Conservation (phyloP, 2,329 filamentous ascomycete species). For the Rugonectria rugulosa region DNA sequence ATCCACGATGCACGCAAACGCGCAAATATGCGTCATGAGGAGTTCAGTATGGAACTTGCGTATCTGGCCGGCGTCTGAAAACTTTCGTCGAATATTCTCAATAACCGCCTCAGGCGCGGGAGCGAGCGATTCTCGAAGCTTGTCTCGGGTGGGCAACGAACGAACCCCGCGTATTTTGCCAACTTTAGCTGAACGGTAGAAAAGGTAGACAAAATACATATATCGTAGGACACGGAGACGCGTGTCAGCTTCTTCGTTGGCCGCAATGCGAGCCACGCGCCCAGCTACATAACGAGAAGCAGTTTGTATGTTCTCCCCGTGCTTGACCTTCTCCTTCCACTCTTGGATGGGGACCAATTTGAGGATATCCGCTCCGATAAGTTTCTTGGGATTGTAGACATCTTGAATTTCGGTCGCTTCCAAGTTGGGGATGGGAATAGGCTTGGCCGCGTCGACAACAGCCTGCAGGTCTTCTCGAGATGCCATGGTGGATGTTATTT, state of each 20-base stretch:
- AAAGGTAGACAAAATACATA: slow-evolving; percentile 63
- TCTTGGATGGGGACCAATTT: slow-evolving; percentile 73
- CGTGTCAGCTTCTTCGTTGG: slow-evolving; percentile 60
- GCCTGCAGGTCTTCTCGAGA: slow-evolving; percentile 71
- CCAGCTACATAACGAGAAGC: slow-evolving; percentile 70
- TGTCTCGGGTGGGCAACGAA: slow-evolving; percentile 66
- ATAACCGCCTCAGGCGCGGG: slow-evolving; percentile 69
- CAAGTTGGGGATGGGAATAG: slow-evolving; percentile 74
- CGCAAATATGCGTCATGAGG: slow-evolving; percentile 76
- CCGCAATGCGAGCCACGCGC: slow-evolving; percentile 63
- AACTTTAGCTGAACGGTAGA: slow-evolving; percentile 57
- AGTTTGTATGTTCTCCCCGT: slow-evolving; percentile 63
- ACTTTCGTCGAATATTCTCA: slow-evolving; percentile 73
- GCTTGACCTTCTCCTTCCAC: slow-evolving; percentile 74
- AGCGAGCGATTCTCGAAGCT: slow-evolving; percentile 64
- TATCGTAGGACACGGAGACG: slow-evolving; percentile 68
- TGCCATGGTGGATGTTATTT: slow-evolving; percentile 70
- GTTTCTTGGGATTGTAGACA: slow-evolving; percentile 72
- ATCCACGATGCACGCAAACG: slow-evolving; percentile 74
- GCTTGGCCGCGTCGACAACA: slow-evolving; percentile 72
- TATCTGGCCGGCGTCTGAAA: slow-evolving; percentile 69
- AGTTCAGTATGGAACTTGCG: slow-evolving; percentile 76
- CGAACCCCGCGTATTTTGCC: slow-evolving; percentile 56
- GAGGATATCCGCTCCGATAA: slow-evolving; percentile 74
- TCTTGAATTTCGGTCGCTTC: slow-evolving; percentile 72